Base-by-base conservation (phyloP, 129 eudicot genomes). In the Ambrosia artemisiifolia region DNA sequence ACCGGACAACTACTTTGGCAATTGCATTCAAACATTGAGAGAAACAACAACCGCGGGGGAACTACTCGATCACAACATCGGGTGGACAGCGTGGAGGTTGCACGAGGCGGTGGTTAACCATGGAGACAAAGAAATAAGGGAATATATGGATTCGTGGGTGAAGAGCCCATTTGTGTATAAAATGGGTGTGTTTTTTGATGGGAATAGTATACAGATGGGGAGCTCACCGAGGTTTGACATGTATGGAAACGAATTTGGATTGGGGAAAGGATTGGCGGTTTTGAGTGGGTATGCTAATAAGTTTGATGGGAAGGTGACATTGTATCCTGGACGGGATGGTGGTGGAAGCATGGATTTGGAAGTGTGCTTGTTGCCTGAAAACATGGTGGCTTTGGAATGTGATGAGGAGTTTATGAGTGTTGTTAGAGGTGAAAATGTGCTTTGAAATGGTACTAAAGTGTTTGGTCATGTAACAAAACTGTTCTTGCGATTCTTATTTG, bases 161-260 rank as follows among this genome's bases (percentile, higher is more conserved):
- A 33, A 72, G 71, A 63, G 19, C 4, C 89, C 83, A 1, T 72
- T 48, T 12, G 68, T 78, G 11, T 84, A 75, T 55, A 73, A 82
- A 35, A 34, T 68, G 12, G 35, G 74, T 33, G 59, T 33, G 62
- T 47, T 71, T 24, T 77, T 70, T 72, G 84, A 84, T 65, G 56
- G 79, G 0, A 30, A 38, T 38, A 82, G 86, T 20, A 44, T 84
- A 2, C 79, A 74, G 56, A 74, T 86, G 75, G 92, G 84, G 12
- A 83, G 84, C 6, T 89, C 89, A 4, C 96, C 89, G 5, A 77
- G 92, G 32, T 89, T 89, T 75, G 84, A 86, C 18, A 75, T 89
- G 88, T 89, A 89, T 13, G 92, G 92, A 10, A 86, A 82, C 20
- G 96, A 89, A 66, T 89, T 89, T 11, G 92, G 96, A 33, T 36